Conservation (phyloP, 306 rosid genomes). For the Heteromeles arbutifolia region DNA sequence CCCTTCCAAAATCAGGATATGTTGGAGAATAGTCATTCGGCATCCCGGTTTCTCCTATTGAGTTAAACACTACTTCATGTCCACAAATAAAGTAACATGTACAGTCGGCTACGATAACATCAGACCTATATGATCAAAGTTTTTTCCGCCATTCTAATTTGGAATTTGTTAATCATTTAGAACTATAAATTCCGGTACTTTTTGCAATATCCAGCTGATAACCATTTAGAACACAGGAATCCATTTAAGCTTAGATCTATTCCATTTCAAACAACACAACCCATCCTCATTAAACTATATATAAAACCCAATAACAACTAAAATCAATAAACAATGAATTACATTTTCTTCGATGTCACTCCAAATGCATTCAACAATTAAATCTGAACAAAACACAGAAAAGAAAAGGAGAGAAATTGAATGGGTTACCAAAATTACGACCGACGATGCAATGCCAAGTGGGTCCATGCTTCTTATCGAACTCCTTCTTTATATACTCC, state of each 20-base stretch:
- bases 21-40: not conserved
- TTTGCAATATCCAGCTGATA: not conserved
- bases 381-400: slow-evolving; percentile 12
- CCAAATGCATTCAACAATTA: not conserved
- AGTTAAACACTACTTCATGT: not conserved
- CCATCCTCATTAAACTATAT: not conserved
- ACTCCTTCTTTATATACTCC: slow-evolving; percentile 86
- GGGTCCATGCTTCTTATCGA: slow-evolving; percentile 80
- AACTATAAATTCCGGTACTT: not conserved
- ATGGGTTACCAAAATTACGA: slow-evolving; percentile 72
- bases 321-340: not conserved
- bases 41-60: not conserved
- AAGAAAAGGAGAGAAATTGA: slow-evolving; percentile 1
- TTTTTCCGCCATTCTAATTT: not conserved
- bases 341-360: not conserved
- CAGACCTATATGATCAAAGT: not conserved
- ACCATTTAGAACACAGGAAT: not conserved
- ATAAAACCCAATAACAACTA: not conserved
- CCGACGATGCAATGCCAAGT: slow-evolving; percentile 99
- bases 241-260: slow-evolving; percentile 30
- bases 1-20: not conserved
- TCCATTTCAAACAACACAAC: slow-evolving; percentile 11
- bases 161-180: not conserved
- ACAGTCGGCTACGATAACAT: not conserved
- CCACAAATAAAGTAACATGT: not conserved